Evolutionary conservation across 176 grass and related monocot genomes (phyloP), one percentile per base, ranked within the genome.

Genomic region (Eragrostis nindensis): DNA sequence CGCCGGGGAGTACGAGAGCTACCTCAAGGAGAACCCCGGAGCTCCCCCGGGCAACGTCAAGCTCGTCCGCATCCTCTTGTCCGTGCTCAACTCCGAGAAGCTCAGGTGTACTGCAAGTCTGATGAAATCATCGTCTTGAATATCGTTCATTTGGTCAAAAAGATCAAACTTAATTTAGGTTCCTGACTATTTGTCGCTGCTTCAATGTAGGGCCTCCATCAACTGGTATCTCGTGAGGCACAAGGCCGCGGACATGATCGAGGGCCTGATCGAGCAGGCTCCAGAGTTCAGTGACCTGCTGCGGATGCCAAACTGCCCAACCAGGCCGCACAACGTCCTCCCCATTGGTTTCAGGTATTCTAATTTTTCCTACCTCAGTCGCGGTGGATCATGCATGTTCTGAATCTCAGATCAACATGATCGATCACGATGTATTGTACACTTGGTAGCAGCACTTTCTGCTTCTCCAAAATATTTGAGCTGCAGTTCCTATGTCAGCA

Each of bases 221-320:
- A 59, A 59, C n/a, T 59, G n/a, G 55, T 7, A 59, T 10, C n/a
- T 24, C 7, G 55, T 59, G 55, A 59, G 55, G 55, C 55, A 59
- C 7, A 59, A 59, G n/a, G 55, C 55, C 18, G 49, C 13, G 17
- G 53, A 71, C 41, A n/a, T 81, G 25, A 40, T 81, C 18, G 41
- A 80, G 39, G 78, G 27, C 67, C 29, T 80, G 78, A 70, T 81
- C 67, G 67, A 12, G 30, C 19, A 22, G 41, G 27, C 42, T 3
- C 54, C 79, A 16, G 79, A 81, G 40, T 81, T 81, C 54, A 81
- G 6, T 48, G 54, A 71, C 11, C 78, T 81, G 25, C 25, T 45
- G 25, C 40, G 25, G 7, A 32, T 81, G 67, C 53, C 67, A 55
- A 47, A 44, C 41, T 62, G 52, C 17, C 41, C 17, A 17, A 43